phyloP scores from a whole-genome alignment of 1,139 yeast species.

The Candida tunisiensis region DNA sequence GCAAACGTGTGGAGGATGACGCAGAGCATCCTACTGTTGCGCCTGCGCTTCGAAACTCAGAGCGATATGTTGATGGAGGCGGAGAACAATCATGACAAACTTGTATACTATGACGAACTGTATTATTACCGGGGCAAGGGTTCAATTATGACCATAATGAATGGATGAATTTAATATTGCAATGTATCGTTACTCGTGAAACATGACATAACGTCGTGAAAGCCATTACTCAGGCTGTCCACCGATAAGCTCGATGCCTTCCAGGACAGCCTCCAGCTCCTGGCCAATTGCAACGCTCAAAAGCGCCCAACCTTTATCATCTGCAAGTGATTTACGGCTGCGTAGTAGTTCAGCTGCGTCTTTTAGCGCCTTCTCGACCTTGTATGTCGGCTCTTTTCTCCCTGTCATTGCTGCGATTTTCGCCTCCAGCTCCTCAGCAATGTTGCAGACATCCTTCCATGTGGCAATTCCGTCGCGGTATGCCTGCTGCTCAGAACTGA shows the following conservation, averaged over 20 bases:
- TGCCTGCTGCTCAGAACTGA: constrained; percentile 6
- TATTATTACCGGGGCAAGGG: constrained; percentile 4
- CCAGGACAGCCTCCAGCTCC: constrained; percentile 12
- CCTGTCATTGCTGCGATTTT: constrained; percentile 1
- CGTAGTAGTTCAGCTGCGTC: constrained; percentile 4
- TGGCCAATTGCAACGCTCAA: constrained; percentile 15
- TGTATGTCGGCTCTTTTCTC: background rate
- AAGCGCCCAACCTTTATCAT: constrained; percentile 10
- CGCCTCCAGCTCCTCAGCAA: constrained; percentile 5
- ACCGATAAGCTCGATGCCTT: constrained; percentile 8
- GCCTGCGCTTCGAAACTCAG: no score
- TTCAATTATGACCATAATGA: constrained; percentile 2
- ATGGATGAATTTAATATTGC: constrained; percentile 1
- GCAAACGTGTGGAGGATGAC: no score
- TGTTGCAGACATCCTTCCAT: constrained; percentile 12
- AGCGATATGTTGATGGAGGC: background rate
- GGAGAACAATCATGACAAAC: background rate
- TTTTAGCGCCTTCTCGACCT: constrained; percentile 3
- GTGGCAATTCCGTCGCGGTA: constrained; percentile 11
- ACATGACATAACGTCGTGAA: background rate
- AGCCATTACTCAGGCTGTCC: constrained; percentile 1
- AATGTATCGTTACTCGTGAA: background rate
- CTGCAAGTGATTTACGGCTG: constrained; percentile 6
- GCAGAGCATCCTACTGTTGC: no score
- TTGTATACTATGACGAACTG: background rate